Conservation (phyloP, 139 green algal genomes). For the Chlamydomonas sphaeroides region DNA sequence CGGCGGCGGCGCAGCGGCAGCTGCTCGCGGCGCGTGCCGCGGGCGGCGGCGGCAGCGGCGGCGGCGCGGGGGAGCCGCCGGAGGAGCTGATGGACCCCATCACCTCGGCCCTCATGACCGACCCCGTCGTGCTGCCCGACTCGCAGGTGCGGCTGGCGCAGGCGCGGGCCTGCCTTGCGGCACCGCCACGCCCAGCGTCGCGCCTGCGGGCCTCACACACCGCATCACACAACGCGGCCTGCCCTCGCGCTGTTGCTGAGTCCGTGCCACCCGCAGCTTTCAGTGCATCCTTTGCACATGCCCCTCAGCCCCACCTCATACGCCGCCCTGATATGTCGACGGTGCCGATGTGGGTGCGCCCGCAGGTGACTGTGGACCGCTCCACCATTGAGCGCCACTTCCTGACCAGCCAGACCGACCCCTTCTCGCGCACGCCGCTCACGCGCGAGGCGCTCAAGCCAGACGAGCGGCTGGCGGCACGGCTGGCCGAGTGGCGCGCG, state of each 20-base stretch:
- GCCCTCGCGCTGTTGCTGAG: too few species aligned
- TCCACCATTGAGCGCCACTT: constrained; percentile 77
- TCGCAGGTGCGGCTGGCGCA: constrained; percentile 42
- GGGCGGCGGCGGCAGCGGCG: neutral
- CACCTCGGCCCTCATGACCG: constrained; percentile 71
- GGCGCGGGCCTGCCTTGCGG: too few species aligned
- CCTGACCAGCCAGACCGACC: constrained; percentile 69
- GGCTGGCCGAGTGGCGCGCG: neutral
- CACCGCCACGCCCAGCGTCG: too few species aligned
- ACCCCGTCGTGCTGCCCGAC: constrained; percentile 81
- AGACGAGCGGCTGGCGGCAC: constrained; percentile 53
- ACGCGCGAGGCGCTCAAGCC: constrained; percentile 59
- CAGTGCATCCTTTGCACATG: too few species aligned
- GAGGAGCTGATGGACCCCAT: constrained; percentile 78
- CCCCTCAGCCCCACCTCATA: too few species aligned
- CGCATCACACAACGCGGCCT: too few species aligned
- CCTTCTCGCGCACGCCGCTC: constrained; percentile 76
- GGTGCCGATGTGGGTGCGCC: too few species aligned
- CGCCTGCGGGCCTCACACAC: too few species aligned
- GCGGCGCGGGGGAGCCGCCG: constrained; percentile 41
- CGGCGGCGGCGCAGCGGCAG: neutral
- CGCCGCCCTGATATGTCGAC: too few species aligned
- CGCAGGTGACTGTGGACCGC: constrained; percentile 65
- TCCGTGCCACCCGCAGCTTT: too few species aligned
- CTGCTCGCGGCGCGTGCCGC: constrained; percentile 15